These are phyloP conservation scores for Xylaria longipes DNA, from an alignment of 495 filamentous ascomycete genomes.

Conservation along the genomic window DNA sequence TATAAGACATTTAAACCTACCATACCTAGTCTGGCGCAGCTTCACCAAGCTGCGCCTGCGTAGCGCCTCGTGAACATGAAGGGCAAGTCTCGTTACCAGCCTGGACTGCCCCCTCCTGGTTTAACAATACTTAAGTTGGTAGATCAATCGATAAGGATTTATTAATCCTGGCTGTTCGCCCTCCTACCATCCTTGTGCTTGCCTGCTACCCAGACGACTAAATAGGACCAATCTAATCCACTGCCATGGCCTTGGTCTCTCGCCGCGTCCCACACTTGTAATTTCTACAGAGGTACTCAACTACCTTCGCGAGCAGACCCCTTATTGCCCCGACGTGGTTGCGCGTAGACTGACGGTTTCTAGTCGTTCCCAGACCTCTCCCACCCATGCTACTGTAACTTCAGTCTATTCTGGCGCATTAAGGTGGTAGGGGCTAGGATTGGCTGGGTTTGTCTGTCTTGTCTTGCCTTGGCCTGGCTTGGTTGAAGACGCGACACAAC, in stretches of 20 bases:
- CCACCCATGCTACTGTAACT: constrained; percentile 19
- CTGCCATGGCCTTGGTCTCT: constrained; percentile 14
- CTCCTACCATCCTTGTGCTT: not conserved
- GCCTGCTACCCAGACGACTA: constrained; percentile 4
- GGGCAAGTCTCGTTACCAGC: not conserved
- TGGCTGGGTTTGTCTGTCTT: constrained; percentile 3
- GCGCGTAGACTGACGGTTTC: not conserved
- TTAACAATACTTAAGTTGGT: not conserved
- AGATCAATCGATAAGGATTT: not conserved
- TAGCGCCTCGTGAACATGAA: not conserved
- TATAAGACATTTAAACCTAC: not conserved
- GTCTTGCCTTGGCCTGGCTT: constrained; percentile 15
- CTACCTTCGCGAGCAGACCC: not conserved
- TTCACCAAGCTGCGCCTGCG: constrained; percentile 13
- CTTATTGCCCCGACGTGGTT: not conserved
- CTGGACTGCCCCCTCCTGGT: not conserved
- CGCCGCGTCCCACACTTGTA: constrained; percentile 14
- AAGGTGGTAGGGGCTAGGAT: constrained; percentile 26
- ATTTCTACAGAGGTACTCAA: not conserved
- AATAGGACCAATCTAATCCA: constrained; percentile 4
- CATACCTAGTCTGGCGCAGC: constrained; percentile 1
- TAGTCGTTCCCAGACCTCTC: not conserved
- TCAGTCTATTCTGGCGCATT: not conserved
- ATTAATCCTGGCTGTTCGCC: constrained; percentile 5
- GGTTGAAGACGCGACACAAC: constrained; percentile 24